phyloP scores from a whole-genome alignment of 768 basidiomycete genomes.

The Sporobolomyces pararoseus region DNA sequence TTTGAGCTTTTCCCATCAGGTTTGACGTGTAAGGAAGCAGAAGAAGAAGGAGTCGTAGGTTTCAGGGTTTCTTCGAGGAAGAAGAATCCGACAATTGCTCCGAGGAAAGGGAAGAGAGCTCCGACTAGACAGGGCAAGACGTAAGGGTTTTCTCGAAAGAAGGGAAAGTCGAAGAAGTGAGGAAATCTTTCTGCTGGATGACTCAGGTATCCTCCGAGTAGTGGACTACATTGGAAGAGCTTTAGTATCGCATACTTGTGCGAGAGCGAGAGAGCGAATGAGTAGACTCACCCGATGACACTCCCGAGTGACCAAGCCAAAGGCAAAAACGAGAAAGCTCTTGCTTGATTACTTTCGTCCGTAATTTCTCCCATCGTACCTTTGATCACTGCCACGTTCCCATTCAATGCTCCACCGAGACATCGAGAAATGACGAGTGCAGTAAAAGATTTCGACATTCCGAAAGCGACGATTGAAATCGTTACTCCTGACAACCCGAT shows the following conservation, averaged over 20 bases:
- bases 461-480: constrained; percentile 41
- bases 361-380: constrained; percentile 40
- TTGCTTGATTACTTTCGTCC: constrained; percentile 43
- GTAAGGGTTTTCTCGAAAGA: constrained; percentile 40
- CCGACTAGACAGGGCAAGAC: constrained; percentile 43
- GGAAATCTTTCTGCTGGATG: constrained; percentile 40
- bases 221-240: constrained; percentile 13
- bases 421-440: constrained; percentile 36
- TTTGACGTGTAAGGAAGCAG: neutral
- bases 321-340: constrained; percentile 43
- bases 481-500: constrained; percentile 40
- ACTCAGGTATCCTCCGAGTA: constrained; percentile 43
- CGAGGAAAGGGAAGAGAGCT: constrained; percentile 38
- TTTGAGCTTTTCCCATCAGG: neutral
- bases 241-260: neutral
- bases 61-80: constrained; percentile 43
- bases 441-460: constrained; percentile 25
- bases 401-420: constrained; percentile 34
- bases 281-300: constrained; percentile 21
- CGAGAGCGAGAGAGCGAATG: neutral
- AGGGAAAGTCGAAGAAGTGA: neutral
- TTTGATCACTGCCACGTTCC: constrained; percentile 42
- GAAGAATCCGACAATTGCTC: constrained; percentile 36
- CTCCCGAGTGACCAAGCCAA: constrained; percentile 38
- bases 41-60: neutral